Percentiles rank a stretch among this genome's conserved stretches.
Conservation (phyloP, 805 yeast species). For the Lachancea mirantina region DNA sequence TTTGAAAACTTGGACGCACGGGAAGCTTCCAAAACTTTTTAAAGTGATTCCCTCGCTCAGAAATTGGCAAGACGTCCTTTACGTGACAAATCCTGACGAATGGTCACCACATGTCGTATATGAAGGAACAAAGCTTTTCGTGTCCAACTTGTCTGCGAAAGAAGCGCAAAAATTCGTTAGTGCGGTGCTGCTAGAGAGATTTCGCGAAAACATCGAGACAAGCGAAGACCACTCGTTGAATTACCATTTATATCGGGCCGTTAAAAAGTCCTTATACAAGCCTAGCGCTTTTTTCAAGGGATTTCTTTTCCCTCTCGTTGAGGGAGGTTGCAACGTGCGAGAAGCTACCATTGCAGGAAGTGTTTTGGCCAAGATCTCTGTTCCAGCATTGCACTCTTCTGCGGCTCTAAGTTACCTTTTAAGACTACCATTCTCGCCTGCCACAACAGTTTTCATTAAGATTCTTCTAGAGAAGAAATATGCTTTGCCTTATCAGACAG, state of each 20-base stretch:
- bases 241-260: conserved; percentile 86
- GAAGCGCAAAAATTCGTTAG: conserved; percentile 84
- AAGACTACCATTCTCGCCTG: conserved; percentile 78
- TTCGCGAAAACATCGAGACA: conserved; percentile 63
- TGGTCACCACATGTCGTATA: conserved; percentile 96
- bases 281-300: conserved; percentile 98
- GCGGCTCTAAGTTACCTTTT: conserved; percentile 85
- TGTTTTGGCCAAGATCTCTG: conserved; percentile 77
- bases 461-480: conserved; percentile 88
- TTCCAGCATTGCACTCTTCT: conserved; percentile 92
- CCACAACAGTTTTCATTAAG: conserved; percentile 84
- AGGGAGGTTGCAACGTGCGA: conserved; percentile 79
- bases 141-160: conserved; percentile 77
- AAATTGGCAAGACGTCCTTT: conserved; percentile 93
- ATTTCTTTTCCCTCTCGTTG: conserved; percentile 83
- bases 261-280: conserved; percentile 88
- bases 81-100: conserved; percentile 81
- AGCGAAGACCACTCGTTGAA: conserved; percentile 73
- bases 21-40: conserved; percentile 92
- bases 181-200: conserved; percentile 59
- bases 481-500: conserved; percentile 93
- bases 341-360: conserved; percentile 96
- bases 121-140: conserved; percentile 92
- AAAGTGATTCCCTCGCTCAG: conserved; percentile 87
- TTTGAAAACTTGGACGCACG: conserved; percentile 84